Evolutionary conservation across 805 yeast genomes (phyloP), one percentile per base, ranked within the genome.

Genomic region (Ogataea polymorpha): DNA sequence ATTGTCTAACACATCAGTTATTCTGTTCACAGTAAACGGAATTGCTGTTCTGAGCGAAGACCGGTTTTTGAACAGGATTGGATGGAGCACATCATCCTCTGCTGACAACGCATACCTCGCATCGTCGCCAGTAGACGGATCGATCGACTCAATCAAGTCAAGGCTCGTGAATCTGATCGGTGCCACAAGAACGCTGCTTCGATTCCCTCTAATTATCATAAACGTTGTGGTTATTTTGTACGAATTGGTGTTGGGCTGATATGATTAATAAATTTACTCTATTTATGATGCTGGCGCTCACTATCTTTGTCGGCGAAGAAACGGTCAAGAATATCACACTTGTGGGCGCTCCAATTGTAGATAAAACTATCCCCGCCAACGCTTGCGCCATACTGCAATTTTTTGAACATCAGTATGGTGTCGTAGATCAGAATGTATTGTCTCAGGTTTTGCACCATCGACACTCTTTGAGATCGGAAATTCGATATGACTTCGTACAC

Each of bases 1-100:
- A 8, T 17, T 11, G 39, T 40, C 54, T 49, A 51, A 55, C 56
- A 34, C 4, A 13, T n/a, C 37, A 65, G 70, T 75, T 41, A 63
- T 71, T 17, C 61, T 78, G n/a, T 68, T 78, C 35, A 49, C 72
- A 34, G 70, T 77, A 27, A 78, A 78, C 51, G 79, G 80, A 0
- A 66, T 78, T 13, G 83, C 83, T 0, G 75, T 78, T 16, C 65
- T 78, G 31, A 74, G 80, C 42, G 84, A 78, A 50, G 84, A 78
- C 54, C 55, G 84, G 37, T 78, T 78, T 50, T 65, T 78, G 44
- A 75, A 60, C 26, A 44, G 66, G 13, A 76, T 62, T 55, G 84
- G 62, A 62, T 65, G 67, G 65, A 52, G 65, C 35, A 42, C 44
- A 25, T 42, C 51, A 13, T 36, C 38, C 9, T 43, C 39, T 16